Percentiles rank a stretch among this genome's conserved stretches.
These are phyloP conservation scores for Sugiyamaella chiloensis DNA, from an alignment of 805 yeast genomes.

Conservation along the genomic window DNA sequence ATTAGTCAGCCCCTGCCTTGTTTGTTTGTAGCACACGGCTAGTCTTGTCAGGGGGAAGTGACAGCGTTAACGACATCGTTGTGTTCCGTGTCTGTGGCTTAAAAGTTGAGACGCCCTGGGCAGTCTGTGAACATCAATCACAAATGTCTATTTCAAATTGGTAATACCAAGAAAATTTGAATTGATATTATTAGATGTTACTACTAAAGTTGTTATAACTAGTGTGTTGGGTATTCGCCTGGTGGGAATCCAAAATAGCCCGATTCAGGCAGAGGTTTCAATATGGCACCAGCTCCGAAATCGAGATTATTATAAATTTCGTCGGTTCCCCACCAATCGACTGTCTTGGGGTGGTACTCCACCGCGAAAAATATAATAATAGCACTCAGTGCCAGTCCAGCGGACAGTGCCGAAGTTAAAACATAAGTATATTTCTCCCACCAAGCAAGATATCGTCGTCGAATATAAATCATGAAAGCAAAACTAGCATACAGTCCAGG, in stretches of 20 bases:
- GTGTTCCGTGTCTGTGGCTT: no score
- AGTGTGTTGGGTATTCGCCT: slow-evolving; percentile 24
- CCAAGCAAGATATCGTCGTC: slow-evolving; percentile 50
- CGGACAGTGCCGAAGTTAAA: slow-evolving; percentile 52
- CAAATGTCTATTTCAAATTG: no score
- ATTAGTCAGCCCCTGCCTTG: no score
- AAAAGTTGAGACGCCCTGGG: no score
- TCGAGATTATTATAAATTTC: slow-evolving; percentile 12
- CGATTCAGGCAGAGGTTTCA: slow-evolving; percentile 23
- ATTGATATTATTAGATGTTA: no score
- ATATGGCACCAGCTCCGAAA: slow-evolving; percentile 18
- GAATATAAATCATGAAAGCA: slow-evolving; percentile 46
- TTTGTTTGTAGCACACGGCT: no score
- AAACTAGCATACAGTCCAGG: slow-evolving; percentile 41
- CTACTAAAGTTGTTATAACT: no score
- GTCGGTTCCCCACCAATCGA: slow-evolving; percentile 62
- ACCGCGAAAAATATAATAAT: slow-evolving; percentile 55
- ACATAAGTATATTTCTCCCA: slow-evolving; percentile 52
- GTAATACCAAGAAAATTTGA: no score
- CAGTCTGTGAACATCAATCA: no score
- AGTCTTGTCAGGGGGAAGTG: no score
- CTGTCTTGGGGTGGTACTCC: slow-evolving; percentile 40
- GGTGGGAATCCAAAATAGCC: slow-evolving; percentile 33
- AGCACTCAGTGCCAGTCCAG: slow-evolving; percentile 63
- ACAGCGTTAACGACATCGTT: no score